Base-by-base conservation (phyloP, 2,329 filamentous ascomycete species). In the Neonectria sp. region DNA sequence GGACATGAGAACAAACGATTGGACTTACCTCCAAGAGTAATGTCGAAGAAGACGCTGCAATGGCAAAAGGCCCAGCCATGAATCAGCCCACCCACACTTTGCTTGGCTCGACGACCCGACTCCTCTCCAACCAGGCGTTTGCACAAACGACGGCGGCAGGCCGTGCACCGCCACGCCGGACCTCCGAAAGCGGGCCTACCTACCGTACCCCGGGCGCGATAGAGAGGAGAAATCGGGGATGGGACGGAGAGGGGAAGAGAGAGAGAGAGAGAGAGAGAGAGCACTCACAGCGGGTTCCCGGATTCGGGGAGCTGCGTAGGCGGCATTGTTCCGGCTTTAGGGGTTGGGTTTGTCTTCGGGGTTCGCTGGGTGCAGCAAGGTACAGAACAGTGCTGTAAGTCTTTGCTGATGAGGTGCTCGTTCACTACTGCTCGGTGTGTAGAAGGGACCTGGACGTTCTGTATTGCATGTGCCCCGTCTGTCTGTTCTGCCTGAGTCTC, bases 21-120 rank as follows among this genome's bases (percentile, higher is more conserved):
- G 60, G 70, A 74, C 74, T 71, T 68, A 93, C 92, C 92, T 84
- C 93, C 93, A 64, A 96, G 85, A 4, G 93, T 93, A 67, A 94
- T 89, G 80, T 95, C 92, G 81, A 94, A 93, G 84, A 95, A 93
- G 73, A 92, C 90, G 76, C 85, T 87, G 69, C 48, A 64, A 56
- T 58, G 17, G 61, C 56, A 37, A 24, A 49, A 52, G 17, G 49
- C 63, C 57, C 55, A 71, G 63, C 48, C 63, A 73, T 67, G 62
- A 24, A 57, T 76, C 68, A 75, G 72, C 61, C 69, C 72, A 73
- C 69, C 69, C 60, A 61, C 67, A 65, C 65, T 57, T 45, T 58
- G 31, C 65, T 55, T 45, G 58, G 55, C 55, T 63, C 68, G 72
- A 68, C 70, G 25, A 33, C 31, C n/a, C 8, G 11, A 33, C 51